A percentile compares a stretch with the other conserved stretches of the same genome.
Conservation (phyloP, 352 stramenopile genomes). For the Pythium volutum region DNA sequence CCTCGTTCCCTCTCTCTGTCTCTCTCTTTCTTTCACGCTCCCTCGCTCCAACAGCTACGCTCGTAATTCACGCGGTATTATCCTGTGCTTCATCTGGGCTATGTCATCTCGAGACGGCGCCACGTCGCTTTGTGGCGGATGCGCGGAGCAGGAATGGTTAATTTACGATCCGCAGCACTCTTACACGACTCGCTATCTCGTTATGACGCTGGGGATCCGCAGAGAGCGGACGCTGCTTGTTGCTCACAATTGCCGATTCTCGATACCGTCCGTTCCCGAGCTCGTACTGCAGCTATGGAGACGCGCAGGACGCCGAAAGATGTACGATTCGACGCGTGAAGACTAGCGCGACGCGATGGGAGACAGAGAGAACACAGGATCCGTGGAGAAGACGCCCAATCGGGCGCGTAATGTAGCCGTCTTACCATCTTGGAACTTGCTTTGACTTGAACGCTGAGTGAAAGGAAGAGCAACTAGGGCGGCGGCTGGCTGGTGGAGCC, state of each 20-base stretch:
- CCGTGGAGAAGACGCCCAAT: not conserved
- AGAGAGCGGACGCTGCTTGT: too few species aligned
- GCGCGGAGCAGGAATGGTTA: not conserved
- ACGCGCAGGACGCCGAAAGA: not conserved
- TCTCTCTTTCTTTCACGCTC: not conserved
- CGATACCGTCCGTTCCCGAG: not conserved
- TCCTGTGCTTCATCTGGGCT: too few species aligned
- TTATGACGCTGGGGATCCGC: not conserved
- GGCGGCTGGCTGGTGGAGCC: constrained; percentile 27
- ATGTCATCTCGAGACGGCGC: too few species aligned
- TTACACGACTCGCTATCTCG: not conserved
- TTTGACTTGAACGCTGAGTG: constrained; percentile 85
- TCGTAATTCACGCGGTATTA: not conserved
- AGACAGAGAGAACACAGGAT: not conserved
- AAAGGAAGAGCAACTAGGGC: constrained; percentile 82
- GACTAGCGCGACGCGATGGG: not conserved
- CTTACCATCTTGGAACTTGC: constrained; percentile 86
- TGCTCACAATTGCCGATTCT: not conserved
- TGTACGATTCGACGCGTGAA: not conserved
- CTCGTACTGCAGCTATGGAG: constrained; percentile 4
- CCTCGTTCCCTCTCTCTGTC: not conserved
- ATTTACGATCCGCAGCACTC: too few species aligned
- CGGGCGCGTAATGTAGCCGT: not conserved
- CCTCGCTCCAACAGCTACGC: not conserved
- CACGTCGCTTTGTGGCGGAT: not conserved